Percentiles rank a stretch among this genome's conserved stretches.
phyloP scores from a whole-genome alignment of 768 basidiomycete species.

The Chiua virens region DNA sequence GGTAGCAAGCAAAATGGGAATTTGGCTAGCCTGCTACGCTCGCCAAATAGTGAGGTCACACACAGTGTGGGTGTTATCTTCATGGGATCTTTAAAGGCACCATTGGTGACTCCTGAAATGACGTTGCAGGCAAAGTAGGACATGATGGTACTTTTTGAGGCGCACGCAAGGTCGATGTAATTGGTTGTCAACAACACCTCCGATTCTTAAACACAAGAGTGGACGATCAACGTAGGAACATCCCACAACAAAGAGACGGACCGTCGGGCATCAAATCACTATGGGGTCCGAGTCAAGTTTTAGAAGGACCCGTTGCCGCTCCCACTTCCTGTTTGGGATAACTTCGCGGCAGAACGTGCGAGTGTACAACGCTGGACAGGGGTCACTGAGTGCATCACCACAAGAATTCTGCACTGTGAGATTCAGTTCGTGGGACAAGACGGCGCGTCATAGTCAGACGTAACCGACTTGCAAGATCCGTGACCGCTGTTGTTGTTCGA shows the following conservation, averaged over 20 bases:
- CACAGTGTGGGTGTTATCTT: background rate
- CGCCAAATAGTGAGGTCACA: background rate
- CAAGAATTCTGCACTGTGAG: background rate
- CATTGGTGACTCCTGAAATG: too few species aligned
- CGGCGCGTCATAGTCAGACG: too few species aligned
- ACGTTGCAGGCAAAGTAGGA: too few species aligned
- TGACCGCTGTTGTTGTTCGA: background rate
- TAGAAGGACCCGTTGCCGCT: constrained; percentile 2
- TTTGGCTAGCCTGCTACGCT: too few species aligned
- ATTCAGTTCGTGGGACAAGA: constrained; percentile 2
- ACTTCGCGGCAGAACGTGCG: constrained; percentile 10
- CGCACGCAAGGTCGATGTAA: too few species aligned
- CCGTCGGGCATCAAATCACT: background rate
- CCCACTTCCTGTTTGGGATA: constrained; percentile 8
- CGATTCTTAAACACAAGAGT: too few species aligned
- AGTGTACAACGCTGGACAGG: background rate
- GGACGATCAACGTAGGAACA: constrained; percentile 11
- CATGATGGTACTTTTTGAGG: too few species aligned
- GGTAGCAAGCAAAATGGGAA: background rate
- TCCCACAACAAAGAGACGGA: background rate
- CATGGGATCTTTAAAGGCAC: background rate
- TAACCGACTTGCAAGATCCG: too few species aligned
- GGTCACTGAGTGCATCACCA: background rate
- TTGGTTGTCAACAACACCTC: too few species aligned
- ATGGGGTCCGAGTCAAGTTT: background rate